Evolutionary conservation across 176 grass and related monocot genomes (phyloP), one percentile per base, ranked within the genome.

Genomic region (Zoysia japonica): DNA sequence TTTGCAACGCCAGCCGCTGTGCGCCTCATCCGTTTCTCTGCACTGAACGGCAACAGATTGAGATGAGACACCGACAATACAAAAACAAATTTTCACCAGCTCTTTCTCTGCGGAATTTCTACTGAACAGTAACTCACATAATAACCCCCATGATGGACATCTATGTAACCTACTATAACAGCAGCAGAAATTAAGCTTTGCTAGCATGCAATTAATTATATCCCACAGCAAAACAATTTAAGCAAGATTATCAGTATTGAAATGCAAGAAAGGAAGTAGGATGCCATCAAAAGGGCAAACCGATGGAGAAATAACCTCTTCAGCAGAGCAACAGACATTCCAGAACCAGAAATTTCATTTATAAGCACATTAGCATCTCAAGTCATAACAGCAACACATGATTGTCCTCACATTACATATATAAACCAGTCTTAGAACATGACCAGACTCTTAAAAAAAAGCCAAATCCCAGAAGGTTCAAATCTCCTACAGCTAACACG

Each of bases 351-450:
- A 77, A 70, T 53, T 0, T 56, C 55, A 70, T 54, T 46, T 49
- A 41, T 28, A 28, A 47, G 37, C 38, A 61, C 62, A 68, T 75
- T 47, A 75, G 39, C 15, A 0, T 14, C 61, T 54, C 52, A 16
- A 41, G 72, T 76, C 28, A 83, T 47, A 83, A 69, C 47, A 59
- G 71, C 41, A 76, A 61, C 72, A 69, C 3, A 50, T 35, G 15
- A 68, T 60, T 16, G 50, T 77, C 72, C 63, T 56, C 61, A 67
- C 5, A 67, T 61, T 77, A 84, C 73, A 84, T 35, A 61, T 28
- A 28, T 28, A 63, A 83, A 15, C 35, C 35, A 70, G 65, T 41
- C 71, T 47, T 16, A 57, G 44, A 64, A 47, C 47, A 70, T 41
- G 74, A 11, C 63, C 55, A 61, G 52, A 75, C 14, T 56, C 11